Evolutionary conservation across 106 monocot species (phyloP).

Genomic region (Narthecium ossifragum): DNA sequence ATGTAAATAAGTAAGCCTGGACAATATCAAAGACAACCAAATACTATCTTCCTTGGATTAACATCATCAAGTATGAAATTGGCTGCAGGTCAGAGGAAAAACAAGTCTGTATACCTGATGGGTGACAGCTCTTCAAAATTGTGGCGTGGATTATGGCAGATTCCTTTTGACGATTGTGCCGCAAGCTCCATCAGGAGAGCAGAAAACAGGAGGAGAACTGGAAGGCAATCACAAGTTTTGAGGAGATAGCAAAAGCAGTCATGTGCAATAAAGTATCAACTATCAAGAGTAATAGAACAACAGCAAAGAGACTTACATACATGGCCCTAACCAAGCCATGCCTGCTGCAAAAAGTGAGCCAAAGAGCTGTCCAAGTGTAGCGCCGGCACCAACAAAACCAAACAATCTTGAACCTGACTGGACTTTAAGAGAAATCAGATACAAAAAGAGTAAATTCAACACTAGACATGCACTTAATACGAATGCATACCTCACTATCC

Average conservation of each 20-base stretch:
- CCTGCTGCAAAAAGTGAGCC: slow-evolving; percentile 93
- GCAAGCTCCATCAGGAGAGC: slow-evolving; percentile 94
- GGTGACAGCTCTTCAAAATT: slow-evolving; percentile 44
- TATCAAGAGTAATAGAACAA: too few relatives aligned
- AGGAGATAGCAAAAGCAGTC: too few relatives aligned
- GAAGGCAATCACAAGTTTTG: too few relatives aligned
- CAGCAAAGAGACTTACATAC: slow-evolving; percentile 29
- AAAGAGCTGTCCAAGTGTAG: slow-evolving; percentile 91
- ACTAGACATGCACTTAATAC: neutral
- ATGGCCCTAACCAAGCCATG: slow-evolving; percentile 96
- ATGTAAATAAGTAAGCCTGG: too few relatives aligned
- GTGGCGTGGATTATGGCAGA: slow-evolving; percentile 35
- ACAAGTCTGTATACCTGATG: slow-evolving; percentile 39
- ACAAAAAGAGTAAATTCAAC: neutral
- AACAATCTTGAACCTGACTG: slow-evolving; percentile 99
- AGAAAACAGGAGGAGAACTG: slow-evolving; percentile 82
- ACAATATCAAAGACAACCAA: too few relatives aligned
- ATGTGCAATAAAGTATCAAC: too few relatives aligned
- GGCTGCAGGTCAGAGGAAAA: too few relatives aligned
- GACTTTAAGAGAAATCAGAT: slow-evolving; percentile 26
- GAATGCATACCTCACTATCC: slow-evolving; percentile 74
- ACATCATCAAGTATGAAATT: too few relatives aligned
- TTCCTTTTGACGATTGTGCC: slow-evolving; percentile 88
- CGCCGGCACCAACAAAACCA: slow-evolving; percentile 97
- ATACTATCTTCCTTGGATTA: too few relatives aligned